Evolutionary conservation across 768 basidiomycete genomes (phyloP).

Genomic region (Lyophyllum shimeji): DNA sequence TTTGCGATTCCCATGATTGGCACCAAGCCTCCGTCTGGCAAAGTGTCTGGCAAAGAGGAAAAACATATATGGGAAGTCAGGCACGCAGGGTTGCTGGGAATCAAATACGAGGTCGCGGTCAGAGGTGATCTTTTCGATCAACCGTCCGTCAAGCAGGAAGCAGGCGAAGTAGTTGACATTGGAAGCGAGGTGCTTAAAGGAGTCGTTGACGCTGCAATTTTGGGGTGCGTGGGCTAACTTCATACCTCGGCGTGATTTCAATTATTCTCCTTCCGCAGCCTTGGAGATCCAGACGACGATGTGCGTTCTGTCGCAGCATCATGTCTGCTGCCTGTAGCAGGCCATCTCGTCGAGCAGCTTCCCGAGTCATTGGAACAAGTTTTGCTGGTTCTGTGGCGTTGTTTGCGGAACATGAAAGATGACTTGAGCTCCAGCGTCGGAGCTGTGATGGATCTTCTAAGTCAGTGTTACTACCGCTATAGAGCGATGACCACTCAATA

Average conservation of each 20-base stretch:
- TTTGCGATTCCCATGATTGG: slow-evolving; percentile 48
- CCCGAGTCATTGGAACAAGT: slow-evolving; percentile 72
- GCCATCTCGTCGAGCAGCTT: slow-evolving; percentile 73
- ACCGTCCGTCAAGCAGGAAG: slow-evolving; percentile 33
- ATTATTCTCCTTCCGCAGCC: slow-evolving; percentile 40
- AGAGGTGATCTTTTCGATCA: slow-evolving; percentile 76
- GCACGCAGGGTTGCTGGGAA: slow-evolving; percentile 94
- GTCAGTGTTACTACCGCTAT: slow-evolving; percentile 39
- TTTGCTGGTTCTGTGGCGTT: slow-evolving; percentile 86
- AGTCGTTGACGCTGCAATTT: slow-evolving; percentile 86
- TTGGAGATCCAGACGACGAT: slow-evolving; percentile 92
- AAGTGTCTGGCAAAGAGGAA: slow-evolving; percentile 37
- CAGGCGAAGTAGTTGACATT: slow-evolving; percentile 32
- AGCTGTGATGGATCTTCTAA: slow-evolving; percentile 96
- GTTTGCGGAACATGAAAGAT: slow-evolving; percentile 91
- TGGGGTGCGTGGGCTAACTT: slow-evolving; percentile 62
- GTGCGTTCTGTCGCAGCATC: slow-evolving; percentile 94
- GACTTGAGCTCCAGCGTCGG: slow-evolving; percentile 96
- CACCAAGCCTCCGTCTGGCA: slow-evolving; percentile 27
- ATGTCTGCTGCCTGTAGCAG: slow-evolving; percentile 86
- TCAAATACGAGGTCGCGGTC: slow-evolving; percentile 98
- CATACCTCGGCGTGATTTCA: neutral
- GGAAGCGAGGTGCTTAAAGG: slow-evolving; percentile 67
- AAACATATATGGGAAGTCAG: slow-evolving; percentile 93
- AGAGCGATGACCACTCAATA: neutral